phyloP scores from a whole-genome alignment of 176 grass and related monocot genomes.

The Zea luxurians region DNA sequence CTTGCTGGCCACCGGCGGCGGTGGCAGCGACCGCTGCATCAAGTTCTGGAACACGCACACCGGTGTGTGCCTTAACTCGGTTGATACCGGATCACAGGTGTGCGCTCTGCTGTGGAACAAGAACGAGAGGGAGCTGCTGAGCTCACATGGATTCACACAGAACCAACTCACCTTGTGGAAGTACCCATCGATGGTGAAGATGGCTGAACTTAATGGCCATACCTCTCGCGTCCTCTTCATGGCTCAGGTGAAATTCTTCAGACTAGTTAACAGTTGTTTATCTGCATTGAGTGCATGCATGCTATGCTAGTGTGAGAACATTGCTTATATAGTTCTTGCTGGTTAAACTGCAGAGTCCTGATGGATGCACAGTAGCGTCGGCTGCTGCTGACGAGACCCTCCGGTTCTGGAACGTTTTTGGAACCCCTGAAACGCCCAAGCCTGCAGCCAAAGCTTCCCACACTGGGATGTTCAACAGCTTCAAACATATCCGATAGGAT shows the following conservation, averaged over 20 bases:
- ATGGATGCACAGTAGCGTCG: conserved; percentile 68
- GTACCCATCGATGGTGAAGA: conserved; percentile 62
- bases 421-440: conserved; percentile 54
- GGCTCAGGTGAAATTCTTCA: conserved; percentile 47
- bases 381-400: conserved; percentile 71
- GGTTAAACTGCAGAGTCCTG: conserved; percentile 56
- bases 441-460: conserved; percentile 47
- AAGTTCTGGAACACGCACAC: conserved; percentile 70
- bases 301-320: background rate
- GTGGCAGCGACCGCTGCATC: conserved; percentile 60
- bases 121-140: conserved; percentile 54
- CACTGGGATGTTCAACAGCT: conserved; percentile 61
- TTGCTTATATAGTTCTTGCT: conserved; percentile 34
- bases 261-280: background rate
- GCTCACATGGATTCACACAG: conserved; percentile 54
- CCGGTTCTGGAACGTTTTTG: conserved; percentile 75
- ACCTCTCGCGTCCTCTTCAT: conserved; percentile 62
- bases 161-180: conserved; percentile 61
- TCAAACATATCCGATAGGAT: conserved; percentile 60
- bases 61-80: conserved; percentile 55
- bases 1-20: conserved; percentile 56
- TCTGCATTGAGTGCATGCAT: background rate
- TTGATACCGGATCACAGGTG: conserved; percentile 57
- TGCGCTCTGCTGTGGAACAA: conserved; percentile 60
- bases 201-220: conserved; percentile 63